A percentile compares a stretch with the other conserved stretches of the same genome.
phyloP scores from a whole-genome alignment of 768 basidiomycete genomes.

The Dioszegia crocea region DNA sequence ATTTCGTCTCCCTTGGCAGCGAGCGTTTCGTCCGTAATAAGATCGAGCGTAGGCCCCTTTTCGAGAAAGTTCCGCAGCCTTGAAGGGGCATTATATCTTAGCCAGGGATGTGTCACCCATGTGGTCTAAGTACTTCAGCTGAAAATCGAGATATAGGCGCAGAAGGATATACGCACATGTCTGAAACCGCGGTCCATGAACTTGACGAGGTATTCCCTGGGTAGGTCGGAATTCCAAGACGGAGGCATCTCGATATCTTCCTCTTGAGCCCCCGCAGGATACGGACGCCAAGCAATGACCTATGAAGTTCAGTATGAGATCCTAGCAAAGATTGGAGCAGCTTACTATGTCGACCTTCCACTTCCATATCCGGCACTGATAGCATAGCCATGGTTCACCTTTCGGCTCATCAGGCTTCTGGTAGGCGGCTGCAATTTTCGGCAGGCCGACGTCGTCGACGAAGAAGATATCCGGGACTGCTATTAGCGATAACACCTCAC shows the following conservation, averaged over 20 bases:
- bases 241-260: constrained; percentile 53
- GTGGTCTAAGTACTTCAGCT: constrained; percentile 51
- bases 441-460: too few species aligned
- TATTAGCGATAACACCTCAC: too few species aligned
- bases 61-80: constrained; percentile 74
- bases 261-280: constrained; percentile 64
- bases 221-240: constrained; percentile 61
- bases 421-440: constrained; percentile 31
- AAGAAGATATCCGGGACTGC: too few species aligned
- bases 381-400: constrained; percentile 55
- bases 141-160: too few species aligned
- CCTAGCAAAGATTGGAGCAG: neutral
- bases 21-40: constrained; percentile 54
- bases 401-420: constrained; percentile 16
- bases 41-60: constrained; percentile 64
- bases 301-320: constrained; percentile 31
- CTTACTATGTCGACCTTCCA: constrained; percentile 61
- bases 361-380: constrained; percentile 69
- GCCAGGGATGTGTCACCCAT: constrained; percentile 94
- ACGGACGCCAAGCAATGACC: constrained; percentile 87
- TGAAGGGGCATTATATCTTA: constrained; percentile 61
- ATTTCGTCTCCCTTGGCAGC: constrained; percentile 43
- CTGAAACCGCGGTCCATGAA: constrained; percentile 77
- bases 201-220: constrained; percentile 91
- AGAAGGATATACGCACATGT: constrained; percentile 49